Conservation (phyloP, 2,329 filamentous ascomycete genomes). For the Colletotrichum cereale region DNA sequence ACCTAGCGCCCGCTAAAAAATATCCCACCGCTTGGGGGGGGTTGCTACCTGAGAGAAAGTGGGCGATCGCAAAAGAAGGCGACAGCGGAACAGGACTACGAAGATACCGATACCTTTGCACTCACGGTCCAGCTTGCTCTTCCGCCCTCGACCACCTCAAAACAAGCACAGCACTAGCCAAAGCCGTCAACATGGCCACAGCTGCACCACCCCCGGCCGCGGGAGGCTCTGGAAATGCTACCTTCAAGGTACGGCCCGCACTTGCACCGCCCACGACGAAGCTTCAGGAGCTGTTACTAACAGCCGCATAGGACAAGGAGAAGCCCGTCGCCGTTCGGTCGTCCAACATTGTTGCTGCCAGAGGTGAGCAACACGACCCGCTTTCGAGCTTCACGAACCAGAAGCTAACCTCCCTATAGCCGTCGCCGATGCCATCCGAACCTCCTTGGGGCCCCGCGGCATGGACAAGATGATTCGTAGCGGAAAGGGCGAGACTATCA, state of each 20-base stretch:
- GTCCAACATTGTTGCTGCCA: conserved; percentile 95
- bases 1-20: conserved; percentile 42
- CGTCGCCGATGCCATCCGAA: conserved; percentile 97
- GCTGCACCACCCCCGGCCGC: conserved; percentile 55
- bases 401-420: conserved; percentile 64
- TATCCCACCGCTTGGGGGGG: conserved; percentile 42
- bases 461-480: conserved; percentile 99
- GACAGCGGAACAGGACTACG: conserved; percentile 40
- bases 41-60: conserved; percentile 40
- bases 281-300: conserved; percentile 55
- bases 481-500: conserved; percentile 96
- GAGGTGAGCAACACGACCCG: conserved; percentile 71
- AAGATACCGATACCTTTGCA: conserved; percentile 35
- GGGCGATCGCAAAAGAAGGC: conserved; percentile 42
- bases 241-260: conserved; percentile 64
- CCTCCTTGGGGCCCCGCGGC: conserved; percentile 93
- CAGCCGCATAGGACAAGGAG: conserved; percentile 79
- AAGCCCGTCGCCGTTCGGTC: conserved; percentile 98
- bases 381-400: conserved; percentile 6
- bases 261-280: conserved; percentile 35
- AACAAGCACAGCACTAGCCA: conserved; percentile 28
- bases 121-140: conserved; percentile 21
- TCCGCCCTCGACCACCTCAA: conserved; percentile 5
- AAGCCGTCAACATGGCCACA: conserved; percentile 55
- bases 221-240: conserved; percentile 62